Percentiles rank a stretch among this genome's conserved stretches.
Evolutionary conservation across 2,329 filamentous ascomycete species (phyloP).

Genomic region (Hymenoscyphus albidus): DNA sequence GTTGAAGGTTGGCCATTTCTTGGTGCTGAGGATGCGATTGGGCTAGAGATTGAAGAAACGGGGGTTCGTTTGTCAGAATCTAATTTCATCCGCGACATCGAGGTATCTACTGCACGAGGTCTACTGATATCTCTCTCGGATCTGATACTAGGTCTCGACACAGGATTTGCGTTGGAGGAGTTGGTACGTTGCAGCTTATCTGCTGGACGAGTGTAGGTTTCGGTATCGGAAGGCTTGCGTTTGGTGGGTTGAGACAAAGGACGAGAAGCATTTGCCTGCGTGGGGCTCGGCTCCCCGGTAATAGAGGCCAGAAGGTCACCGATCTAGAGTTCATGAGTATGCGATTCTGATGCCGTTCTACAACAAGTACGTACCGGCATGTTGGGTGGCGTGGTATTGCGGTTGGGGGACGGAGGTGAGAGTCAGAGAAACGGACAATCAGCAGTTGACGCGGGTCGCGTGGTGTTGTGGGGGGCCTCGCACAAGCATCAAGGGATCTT

Average conservation of each 20-base stretch:
- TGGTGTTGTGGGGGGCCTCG: slow-evolving; percentile 13
- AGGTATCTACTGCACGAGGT: slow-evolving; percentile 21
- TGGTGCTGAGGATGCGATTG: slow-evolving; percentile 14
- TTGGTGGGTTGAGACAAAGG: slow-evolving; percentile 41
- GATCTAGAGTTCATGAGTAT: slow-evolving; percentile 39
- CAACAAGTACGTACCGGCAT: slow-evolving; percentile 28
- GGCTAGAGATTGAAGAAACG: not conserved
- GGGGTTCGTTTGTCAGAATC: slow-evolving; percentile 11
- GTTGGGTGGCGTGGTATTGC: slow-evolving; percentile 11
- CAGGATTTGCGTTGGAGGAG: slow-evolving; percentile 15
- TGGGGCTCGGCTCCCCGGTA: slow-evolving; percentile 46
- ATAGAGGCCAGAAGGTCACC: slow-evolving; percentile 59
- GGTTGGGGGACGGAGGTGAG: not conserved
- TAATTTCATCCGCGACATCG: slow-evolving; percentile 25
- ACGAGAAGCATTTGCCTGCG: slow-evolving; percentile 30
- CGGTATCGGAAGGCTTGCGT: slow-evolving; percentile 53
- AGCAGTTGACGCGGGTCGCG: slow-evolving; percentile 22
- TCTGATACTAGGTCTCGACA: slow-evolving; percentile 19
- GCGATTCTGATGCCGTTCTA: not conserved
- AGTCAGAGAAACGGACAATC: slow-evolving; percentile 7
- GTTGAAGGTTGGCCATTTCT: slow-evolving; percentile 29
- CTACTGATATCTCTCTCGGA: slow-evolving; percentile 18
- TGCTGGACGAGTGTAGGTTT: slow-evolving; percentile 38
- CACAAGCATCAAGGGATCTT: slow-evolving; percentile 15
- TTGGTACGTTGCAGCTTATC: slow-evolving; percentile 42